These are phyloP conservation scores for Ramaria rubella DNA, from an alignment of 768 basidiomycete genomes.

Conservation along the genomic window DNA sequence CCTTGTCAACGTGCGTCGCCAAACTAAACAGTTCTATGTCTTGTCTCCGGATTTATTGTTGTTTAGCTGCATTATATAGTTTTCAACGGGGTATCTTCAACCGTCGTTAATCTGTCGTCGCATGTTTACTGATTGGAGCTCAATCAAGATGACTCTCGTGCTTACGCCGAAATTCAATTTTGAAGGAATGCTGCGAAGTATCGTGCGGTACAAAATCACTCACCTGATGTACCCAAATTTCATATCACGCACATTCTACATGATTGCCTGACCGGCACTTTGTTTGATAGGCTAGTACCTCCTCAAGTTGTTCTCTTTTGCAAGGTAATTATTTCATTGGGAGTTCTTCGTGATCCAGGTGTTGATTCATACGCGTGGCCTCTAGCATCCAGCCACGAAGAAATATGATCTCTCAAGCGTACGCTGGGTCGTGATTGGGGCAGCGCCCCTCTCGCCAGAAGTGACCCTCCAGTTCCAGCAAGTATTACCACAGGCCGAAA, in stretches of 20 bases:
- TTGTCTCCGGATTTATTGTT: neutral
- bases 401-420: slow-evolving; percentile 20
- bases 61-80: slow-evolving; percentile 17
- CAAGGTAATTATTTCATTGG: too few species aligned
- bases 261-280: neutral
- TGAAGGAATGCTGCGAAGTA: slow-evolving; percentile 18
- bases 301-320: slow-evolving; percentile 20
- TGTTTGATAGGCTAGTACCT: slow-evolving; percentile 17
- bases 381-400: slow-evolving; percentile 19
- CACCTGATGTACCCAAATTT: slow-evolving; percentile 11
- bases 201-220: slow-evolving; percentile 19
- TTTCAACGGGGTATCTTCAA: slow-evolving; percentile 21
- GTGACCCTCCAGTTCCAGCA: slow-evolving; percentile 14
- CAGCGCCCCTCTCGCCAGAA: slow-evolving; percentile 17
- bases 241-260: neutral
- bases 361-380: neutral
- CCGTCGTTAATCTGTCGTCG: too few species aligned
- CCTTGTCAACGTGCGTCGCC: slow-evolving; percentile 11
- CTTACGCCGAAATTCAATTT: slow-evolving; percentile 20
- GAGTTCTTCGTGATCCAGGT: too few species aligned
- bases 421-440: slow-evolving; percentile 18
- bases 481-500: slow-evolving; percentile 19
- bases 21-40: neutral
- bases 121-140: neutral
- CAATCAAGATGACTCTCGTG: slow-evolving; percentile 14